Conservation (phyloP, 495 filamentous ascomycete species). For the Tuber borchii region DNA sequence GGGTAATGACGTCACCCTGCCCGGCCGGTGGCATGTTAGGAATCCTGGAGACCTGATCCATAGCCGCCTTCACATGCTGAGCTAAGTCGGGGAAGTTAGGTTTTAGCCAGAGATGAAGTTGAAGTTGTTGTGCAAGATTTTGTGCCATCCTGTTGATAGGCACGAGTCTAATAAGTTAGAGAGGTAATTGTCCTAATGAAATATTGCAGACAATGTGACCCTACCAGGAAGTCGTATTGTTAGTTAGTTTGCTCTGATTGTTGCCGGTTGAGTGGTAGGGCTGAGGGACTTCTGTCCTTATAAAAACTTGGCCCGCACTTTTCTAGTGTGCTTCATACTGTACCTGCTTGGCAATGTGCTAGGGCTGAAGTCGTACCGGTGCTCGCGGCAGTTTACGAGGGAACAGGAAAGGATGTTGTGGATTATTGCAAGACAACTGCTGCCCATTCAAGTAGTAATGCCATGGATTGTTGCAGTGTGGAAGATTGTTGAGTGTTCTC, state of each 20-base stretch:
- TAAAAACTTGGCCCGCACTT: not conserved
- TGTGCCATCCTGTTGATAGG: not conserved
- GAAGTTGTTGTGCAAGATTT: not conserved
- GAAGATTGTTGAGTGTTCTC: too few species aligned
- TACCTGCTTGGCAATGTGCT: not conserved
- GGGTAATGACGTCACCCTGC: conserved; percentile 4
- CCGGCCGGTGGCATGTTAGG: conserved; percentile 7
- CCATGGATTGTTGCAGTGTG: too few species aligned
- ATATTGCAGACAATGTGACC: not conserved
- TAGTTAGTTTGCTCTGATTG: not conserved
- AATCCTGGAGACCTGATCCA: conserved; percentile 10
- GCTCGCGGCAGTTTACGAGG: too few species aligned
- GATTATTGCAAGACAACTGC: too few species aligned
- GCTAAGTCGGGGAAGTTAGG: conserved; percentile 3
- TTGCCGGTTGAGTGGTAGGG: not conserved
- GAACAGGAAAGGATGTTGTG: too few species aligned
- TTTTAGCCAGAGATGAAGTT: conserved; percentile 6
- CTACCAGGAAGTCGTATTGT: not conserved
- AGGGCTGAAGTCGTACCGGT: too few species aligned
- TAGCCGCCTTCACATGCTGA: conserved; percentile 13
- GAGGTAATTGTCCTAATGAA: not conserved
- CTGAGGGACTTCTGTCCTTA: not conserved
- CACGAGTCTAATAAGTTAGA: not conserved
- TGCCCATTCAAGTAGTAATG: too few species aligned
- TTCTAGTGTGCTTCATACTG: not conserved